These are phyloP conservation scores for Amaranthus cruentus DNA, from an alignment of 148 eudicot genomes.

Conservation along the genomic window DNA sequence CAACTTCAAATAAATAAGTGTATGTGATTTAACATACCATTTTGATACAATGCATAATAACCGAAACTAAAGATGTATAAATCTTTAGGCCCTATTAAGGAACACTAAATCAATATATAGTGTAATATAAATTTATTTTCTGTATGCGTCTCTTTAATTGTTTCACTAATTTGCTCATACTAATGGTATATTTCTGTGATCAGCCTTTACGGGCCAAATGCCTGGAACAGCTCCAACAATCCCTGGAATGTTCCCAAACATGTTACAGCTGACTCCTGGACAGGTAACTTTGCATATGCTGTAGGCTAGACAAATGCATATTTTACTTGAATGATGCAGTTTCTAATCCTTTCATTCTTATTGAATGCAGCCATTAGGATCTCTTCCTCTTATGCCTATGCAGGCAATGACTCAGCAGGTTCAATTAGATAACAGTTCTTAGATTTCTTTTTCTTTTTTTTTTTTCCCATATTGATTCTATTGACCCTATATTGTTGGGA, in stretches of 20 bases:
- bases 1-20: too few species aligned
- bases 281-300: slow-evolving; percentile 36
- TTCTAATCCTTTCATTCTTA: background rate
- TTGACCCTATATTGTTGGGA: too few species aligned
- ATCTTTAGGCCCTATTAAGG: too few species aligned
- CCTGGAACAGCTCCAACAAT: slow-evolving; percentile 55
- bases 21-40: too few species aligned
- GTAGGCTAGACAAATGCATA: background rate
- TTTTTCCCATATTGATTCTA: too few species aligned
- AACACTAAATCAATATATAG: too few species aligned
- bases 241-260: slow-evolving; percentile 71
- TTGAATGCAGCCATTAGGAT: slow-evolving; percentile 47
- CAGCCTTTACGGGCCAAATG: slow-evolving; percentile 55
- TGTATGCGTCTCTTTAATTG: too few species aligned
- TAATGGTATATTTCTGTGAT: too few species aligned
- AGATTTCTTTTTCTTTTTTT: background rate
- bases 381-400: slow-evolving; percentile 84
- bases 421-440: background rate
- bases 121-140: too few species aligned
- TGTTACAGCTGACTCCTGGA: slow-evolving; percentile 57
- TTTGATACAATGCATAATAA: too few species aligned
- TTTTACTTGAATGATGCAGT: background rate
- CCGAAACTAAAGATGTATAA: too few species aligned
- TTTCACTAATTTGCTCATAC: too few species aligned
- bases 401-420: slow-evolving; percentile 99